Evolutionary conservation across 2,329 filamentous ascomycete genomes (phyloP), one percentile per base, ranked within the genome.

Genomic region (Lachnellula suecica): DNA sequence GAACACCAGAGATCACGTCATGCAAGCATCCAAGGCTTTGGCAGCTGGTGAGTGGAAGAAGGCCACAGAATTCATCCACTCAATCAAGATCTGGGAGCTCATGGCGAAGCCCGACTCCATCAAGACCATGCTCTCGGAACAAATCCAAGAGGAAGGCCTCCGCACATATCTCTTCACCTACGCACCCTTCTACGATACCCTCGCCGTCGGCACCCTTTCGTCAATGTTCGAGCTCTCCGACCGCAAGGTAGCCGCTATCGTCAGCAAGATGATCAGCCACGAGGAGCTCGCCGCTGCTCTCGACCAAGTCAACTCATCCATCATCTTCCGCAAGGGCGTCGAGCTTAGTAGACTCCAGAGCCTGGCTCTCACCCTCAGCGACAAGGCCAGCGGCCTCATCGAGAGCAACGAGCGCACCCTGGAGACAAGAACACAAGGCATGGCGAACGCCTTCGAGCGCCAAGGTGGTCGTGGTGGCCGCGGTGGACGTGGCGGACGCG

Each of bases 181-280:
- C 74, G 94, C 95, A 34, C 94, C 94, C 49, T 99, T 95, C 82
- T 99, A 99, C 79, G 94, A 99, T 76, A 97, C 94, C 20, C 84
- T 99, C 54, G 87, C 91, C 55, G 81, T 97, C 63, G 79, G 83
- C 61, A 95, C 92, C 22, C 82, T 99, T 56, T 87, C 91, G 58
- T 79, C 78, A 61, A 99, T 99, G 94, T 99, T 99, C 72, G 94
- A 99, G 74, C 86, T 99, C 22, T 83, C 92, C 52, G 78, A 87
- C 63, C 84, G 87, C 75, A 97, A 97, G 82, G 92, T 97, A 47
- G 80, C 89, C n/a, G 91, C 94, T 31, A 86, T 99, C 51, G 85
- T 99, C 67, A 96, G 91, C 81, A 96, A 96, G 79, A 99, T 99
- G 94, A 97, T 99, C 72, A 96, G 91, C 66, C 94, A 99, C 78